These are phyloP conservation scores for Acacia confusa DNA, from an alignment of 306 rosid species.

Conservation along the genomic window DNA sequence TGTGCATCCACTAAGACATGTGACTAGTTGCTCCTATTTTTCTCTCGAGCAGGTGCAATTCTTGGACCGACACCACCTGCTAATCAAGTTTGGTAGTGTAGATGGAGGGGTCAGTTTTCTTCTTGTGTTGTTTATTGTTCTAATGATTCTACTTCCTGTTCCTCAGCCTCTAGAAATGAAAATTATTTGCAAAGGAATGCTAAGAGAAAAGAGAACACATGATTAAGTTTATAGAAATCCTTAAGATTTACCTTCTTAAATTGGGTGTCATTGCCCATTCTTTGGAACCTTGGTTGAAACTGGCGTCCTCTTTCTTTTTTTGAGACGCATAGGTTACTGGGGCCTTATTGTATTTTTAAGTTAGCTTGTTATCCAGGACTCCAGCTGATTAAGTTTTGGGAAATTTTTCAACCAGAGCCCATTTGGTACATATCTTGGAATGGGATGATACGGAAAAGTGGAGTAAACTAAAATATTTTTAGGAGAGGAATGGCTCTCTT, in stretches of 20 bases:
- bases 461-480: neutral
- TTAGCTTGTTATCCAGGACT: neutral
- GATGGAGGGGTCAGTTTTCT: slow-evolving; percentile 90
- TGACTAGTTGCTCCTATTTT: slow-evolving; percentile 51
- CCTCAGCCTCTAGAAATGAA: neutral
- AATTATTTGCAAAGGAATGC: slow-evolving; percentile 15
- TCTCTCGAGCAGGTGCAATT: slow-evolving; percentile 89
- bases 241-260: neutral
- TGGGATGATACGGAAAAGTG: neutral
- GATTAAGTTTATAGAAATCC: slow-evolving; percentile 4
- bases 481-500: neutral
- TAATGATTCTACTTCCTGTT: slow-evolving; percentile 4
- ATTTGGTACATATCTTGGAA: neutral
- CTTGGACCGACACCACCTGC: slow-evolving; percentile 94
- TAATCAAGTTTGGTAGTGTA: slow-evolving; percentile 94
- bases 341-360: neutral
- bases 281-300: slow-evolving; percentile 7
- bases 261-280: neutral
- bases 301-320: neutral
- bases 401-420: slow-evolving; percentile 4
- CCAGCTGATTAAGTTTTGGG: slow-evolving; percentile 11
- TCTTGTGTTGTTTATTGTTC: slow-evolving; percentile 16
- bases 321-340: neutral
- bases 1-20: slow-evolving; percentile 29
- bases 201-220: neutral